These are phyloP conservation scores for Phoma herbarum DNA, from an alignment of 2,329 filamentous ascomycete species.

Conservation along the genomic window DNA sequence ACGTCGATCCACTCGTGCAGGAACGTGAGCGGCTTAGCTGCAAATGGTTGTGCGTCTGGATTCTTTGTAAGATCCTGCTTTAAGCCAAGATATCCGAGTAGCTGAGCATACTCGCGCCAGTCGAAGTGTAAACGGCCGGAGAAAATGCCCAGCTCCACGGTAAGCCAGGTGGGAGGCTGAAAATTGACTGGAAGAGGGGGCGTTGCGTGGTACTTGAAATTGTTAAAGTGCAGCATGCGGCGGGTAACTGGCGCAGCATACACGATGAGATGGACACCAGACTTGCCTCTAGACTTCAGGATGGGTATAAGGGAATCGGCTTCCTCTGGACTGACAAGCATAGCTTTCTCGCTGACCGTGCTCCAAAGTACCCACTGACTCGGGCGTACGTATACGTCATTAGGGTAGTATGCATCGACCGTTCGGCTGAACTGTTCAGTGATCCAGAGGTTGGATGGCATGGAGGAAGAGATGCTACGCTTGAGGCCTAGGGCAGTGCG, in stretches of 20 bases:
- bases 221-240: constrained; percentile 68
- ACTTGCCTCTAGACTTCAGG: constrained; percentile 38
- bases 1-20: constrained; percentile 66
- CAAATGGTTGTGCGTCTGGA: constrained; percentile 26
- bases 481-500: constrained; percentile 52
- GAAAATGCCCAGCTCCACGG: constrained; percentile 67
- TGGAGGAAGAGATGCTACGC: constrained; percentile 34
- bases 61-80: not conserved
- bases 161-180: constrained; percentile 62
- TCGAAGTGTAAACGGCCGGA: constrained; percentile 69
- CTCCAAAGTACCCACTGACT: constrained; percentile 72
- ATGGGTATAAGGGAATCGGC: constrained; percentile 63
- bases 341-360: constrained; percentile 54
- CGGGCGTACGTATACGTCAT: constrained; percentile 57
- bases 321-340: constrained; percentile 71
- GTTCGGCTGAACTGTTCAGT: constrained; percentile 61
- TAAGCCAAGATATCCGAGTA: constrained; percentile 34
- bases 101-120: constrained; percentile 54
- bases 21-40: constrained; percentile 42
- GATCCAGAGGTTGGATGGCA: constrained; percentile 46
- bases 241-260: constrained; percentile 70
- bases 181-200: constrained; percentile 57
- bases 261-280: constrained; percentile 58
- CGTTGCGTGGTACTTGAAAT: constrained; percentile 61
- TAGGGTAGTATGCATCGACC: constrained; percentile 49